phyloP scores from a whole-genome alignment of 2,329 filamentous ascomycete species.

The Knufia petricola region DNA sequence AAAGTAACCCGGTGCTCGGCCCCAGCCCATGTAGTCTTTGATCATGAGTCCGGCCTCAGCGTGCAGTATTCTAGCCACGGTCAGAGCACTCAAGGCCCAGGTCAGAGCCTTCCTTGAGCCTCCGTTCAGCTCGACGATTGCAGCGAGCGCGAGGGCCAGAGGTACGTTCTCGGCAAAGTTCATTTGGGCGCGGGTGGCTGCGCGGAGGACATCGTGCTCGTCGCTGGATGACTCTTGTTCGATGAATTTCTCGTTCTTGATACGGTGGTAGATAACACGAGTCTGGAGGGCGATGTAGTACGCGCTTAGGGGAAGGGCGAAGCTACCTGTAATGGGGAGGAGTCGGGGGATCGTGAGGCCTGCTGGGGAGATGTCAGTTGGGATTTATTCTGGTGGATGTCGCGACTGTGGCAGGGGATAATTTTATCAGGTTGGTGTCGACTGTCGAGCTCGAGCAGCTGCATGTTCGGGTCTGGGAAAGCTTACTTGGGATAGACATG shows the following conservation, averaged over 20 bases:
- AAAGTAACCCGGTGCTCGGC: conserved; percentile 23
- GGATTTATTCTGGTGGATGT: background rate
- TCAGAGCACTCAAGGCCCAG: conserved; percentile 30
- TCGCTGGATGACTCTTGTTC: conserved; percentile 16
- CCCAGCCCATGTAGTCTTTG: conserved; percentile 22
- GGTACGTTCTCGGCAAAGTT: conserved; percentile 40
- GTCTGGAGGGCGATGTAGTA: conserved; percentile 35
- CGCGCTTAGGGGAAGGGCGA: conserved; percentile 31
- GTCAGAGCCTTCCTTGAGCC: conserved; percentile 31
- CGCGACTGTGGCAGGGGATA: no score
- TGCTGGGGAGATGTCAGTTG: conserved; percentile 9
- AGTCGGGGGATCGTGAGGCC: conserved; percentile 24
- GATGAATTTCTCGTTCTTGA: conserved; percentile 26
- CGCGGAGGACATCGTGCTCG: conserved; percentile 26
- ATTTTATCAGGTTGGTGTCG: no score
- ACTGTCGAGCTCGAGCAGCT: no score
- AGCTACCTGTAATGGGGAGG: conserved; percentile 21
- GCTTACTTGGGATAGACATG: conserved; percentile 16
- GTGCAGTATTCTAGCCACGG: conserved; percentile 33
- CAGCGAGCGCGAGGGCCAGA: conserved; percentile 29
- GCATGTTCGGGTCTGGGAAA: background rate
- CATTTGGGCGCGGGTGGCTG: conserved; percentile 29
- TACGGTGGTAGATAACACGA: conserved; percentile 30
- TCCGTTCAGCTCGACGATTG: conserved; percentile 39
- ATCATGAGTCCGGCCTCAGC: conserved; percentile 31